A percentile compares a stretch with the other conserved stretches of the same genome.
Conservation (phyloP, 1,139 yeast species). For the Pichia sp. region DNA sequence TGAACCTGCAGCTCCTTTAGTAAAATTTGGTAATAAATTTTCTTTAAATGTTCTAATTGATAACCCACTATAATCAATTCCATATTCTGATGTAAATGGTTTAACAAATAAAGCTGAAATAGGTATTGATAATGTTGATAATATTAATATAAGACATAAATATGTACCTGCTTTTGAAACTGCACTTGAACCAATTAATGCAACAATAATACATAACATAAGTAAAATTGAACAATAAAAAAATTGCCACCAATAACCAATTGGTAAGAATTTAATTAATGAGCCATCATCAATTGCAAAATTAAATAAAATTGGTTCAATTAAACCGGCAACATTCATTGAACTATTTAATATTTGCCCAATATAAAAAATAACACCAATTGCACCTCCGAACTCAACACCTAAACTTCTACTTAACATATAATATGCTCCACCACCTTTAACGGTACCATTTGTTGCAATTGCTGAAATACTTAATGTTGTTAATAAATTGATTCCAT, state of each 20-base stretch:
- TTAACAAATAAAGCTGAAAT: slow-evolving; percentile 59
- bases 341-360: slow-evolving; percentile 74
- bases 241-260: slow-evolving; percentile 49
- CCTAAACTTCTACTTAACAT: slow-evolving; percentile 77
- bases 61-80: slow-evolving; percentile 62
- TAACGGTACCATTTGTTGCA: slow-evolving; percentile 75
- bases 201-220: slow-evolving; percentile 66
- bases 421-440: slow-evolving; percentile 81
- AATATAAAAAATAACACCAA: slow-evolving; percentile 67
- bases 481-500: slow-evolving; percentile 59
- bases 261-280: slow-evolving; percentile 46
- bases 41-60: slow-evolving; percentile 56
- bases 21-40: slow-evolving; percentile 72
- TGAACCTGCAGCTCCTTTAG: slow-evolving; percentile 90
- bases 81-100: slow-evolving; percentile 50
- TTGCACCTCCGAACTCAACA: slow-evolving; percentile 80
- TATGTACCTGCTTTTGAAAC: slow-evolving; percentile 82
- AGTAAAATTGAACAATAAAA: slow-evolving; percentile 48
- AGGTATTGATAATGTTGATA: slow-evolving; percentile 80
- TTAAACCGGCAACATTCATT: slow-evolving; percentile 72
- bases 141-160: slow-evolving; percentile 58
- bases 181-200: slow-evolving; percentile 74
- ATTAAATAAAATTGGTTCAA: slow-evolving; percentile 66
- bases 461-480: slow-evolving; percentile 72
- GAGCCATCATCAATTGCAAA: slow-evolving; percentile 57